These are phyloP conservation scores for Brachypodium distachyon DNA, from an alignment of 202 grass and related monocot genomes.

Conservation along the genomic window DNA sequence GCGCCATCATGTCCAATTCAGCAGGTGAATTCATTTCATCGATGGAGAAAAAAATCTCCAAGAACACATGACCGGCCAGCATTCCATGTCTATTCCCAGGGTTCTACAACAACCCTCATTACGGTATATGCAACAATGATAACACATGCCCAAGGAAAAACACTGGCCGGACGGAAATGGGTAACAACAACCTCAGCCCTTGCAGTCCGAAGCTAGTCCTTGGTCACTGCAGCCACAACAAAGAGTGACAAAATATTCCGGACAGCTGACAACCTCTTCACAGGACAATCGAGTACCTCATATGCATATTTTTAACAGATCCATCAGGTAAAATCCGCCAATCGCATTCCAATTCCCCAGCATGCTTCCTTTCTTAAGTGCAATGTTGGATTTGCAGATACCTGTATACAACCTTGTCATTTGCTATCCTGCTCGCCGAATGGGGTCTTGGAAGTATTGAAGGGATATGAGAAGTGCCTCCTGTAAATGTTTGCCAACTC, in stretches of 20 bases:
- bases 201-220: background rate
- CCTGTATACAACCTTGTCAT: background rate
- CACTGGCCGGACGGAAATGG: background rate
- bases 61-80: no score
- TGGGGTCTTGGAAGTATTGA: conserved; percentile 89
- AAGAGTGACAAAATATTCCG: background rate
- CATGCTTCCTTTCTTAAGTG: background rate
- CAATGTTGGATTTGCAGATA: background rate
- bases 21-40: no score
- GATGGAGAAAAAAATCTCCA: background rate
- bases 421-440: conserved; percentile 43
- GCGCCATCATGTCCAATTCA: background rate
- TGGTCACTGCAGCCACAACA: background rate
- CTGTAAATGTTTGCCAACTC: conserved; percentile 28
- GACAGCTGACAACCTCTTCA: background rate
- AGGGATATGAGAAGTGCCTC: conserved; percentile 95
- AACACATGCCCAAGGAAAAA: background rate
- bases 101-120: background rate
- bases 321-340: background rate
- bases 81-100: no score
- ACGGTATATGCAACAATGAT: background rate
- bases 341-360: background rate
- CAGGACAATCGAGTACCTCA: background rate
- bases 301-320: background rate
- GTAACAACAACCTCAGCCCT: background rate